phyloP scores from a whole-genome alignment of 306 rosid genomes.

The Vachellia collinsii region DNA sequence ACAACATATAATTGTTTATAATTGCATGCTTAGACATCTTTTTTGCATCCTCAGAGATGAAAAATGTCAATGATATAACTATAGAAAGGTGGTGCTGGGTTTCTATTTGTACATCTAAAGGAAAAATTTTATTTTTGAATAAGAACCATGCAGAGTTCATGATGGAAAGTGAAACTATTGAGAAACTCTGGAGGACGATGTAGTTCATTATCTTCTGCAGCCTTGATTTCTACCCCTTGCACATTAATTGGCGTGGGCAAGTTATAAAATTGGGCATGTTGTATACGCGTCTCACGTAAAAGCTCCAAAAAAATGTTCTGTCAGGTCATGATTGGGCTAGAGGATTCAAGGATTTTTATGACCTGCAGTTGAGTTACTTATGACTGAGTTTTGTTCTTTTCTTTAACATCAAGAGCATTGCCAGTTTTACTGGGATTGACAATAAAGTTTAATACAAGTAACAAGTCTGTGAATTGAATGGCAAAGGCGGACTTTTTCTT shows the following conservation, averaged over 20 bases:
- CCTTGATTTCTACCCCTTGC: constrained; percentile 4
- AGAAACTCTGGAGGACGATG: neutral
- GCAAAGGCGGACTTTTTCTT: no score
- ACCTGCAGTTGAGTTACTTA: neutral
- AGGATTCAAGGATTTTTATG: neutral
- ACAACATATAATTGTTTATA: neutral
- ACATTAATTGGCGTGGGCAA: neutral
- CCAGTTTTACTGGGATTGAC: constrained; percentile 11
- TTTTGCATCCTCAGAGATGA: neutral
- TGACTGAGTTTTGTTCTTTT: neutral
- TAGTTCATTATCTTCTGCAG: neutral
- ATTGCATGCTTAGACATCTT: neutral
- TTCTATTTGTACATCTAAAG: neutral
- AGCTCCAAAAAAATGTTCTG: neutral
- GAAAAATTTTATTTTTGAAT: neutral
- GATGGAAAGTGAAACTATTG: neutral
- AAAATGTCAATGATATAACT: neutral
- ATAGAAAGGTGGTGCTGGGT: neutral
- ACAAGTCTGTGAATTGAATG: neutral
- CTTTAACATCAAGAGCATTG: constrained; percentile 7
- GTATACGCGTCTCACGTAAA: neutral
- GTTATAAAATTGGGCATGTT: constrained; percentile 3
- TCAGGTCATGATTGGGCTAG: neutral
- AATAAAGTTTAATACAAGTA: neutral
- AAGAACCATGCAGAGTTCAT: neutral